A percentile compares a stretch with the other conserved stretches of the same genome.
Conservation (phyloP, 2,329 filamentous ascomycete species). For the Arachnopeziza araneosa region DNA sequence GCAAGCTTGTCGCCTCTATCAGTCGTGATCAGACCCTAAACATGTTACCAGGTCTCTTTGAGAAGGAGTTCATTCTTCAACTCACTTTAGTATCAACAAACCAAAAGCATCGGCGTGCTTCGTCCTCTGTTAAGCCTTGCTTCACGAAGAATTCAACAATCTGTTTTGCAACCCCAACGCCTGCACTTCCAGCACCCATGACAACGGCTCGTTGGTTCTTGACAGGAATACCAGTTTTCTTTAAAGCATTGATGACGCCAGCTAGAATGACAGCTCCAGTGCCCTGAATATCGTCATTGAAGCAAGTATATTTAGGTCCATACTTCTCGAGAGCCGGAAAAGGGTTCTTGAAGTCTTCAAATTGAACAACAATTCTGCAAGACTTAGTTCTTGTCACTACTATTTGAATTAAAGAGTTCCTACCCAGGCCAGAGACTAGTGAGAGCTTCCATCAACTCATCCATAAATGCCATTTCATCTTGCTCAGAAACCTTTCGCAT, state of each 20-base stretch:
- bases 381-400: slow-evolving; percentile 63
- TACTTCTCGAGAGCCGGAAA: slow-evolving; percentile 62
- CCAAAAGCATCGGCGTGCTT: slow-evolving; percentile 65
- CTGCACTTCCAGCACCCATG: slow-evolving; percentile 77
- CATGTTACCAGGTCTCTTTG: slow-evolving; percentile 2
- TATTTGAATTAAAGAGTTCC: slow-evolving; percentile 36
- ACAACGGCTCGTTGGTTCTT: slow-evolving; percentile 66
- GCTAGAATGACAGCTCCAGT: slow-evolving; percentile 84
- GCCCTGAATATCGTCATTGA: slow-evolving; percentile 88
- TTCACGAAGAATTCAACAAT: slow-evolving; percentile 70
- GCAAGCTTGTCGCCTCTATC: slow-evolving; percentile 67
- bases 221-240: slow-evolving; percentile 60
- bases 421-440: slow-evolving; percentile 68
- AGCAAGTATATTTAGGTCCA: slow-evolving; percentile 69
- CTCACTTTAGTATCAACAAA: slow-evolving; percentile 56
- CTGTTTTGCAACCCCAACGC: slow-evolving; percentile 80
- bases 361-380: slow-evolving; percentile 48
- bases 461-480: slow-evolving; percentile 70
- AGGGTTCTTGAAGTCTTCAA: slow-evolving; percentile 66
- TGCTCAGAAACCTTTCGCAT: slow-evolving; percentile 62
- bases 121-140: slow-evolving; percentile 60
- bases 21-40: slow-evolving; percentile 60
- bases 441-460: slow-evolving; percentile 63
- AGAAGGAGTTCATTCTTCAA: background rate
- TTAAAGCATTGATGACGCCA: slow-evolving; percentile 69